Percentiles rank a stretch among this genome's conserved stretches.
These are phyloP conservation scores for Backusella tarrabulga DNA, from an alignment of 192 early-diverging fungal genomes.

Conservation along the genomic window DNA sequence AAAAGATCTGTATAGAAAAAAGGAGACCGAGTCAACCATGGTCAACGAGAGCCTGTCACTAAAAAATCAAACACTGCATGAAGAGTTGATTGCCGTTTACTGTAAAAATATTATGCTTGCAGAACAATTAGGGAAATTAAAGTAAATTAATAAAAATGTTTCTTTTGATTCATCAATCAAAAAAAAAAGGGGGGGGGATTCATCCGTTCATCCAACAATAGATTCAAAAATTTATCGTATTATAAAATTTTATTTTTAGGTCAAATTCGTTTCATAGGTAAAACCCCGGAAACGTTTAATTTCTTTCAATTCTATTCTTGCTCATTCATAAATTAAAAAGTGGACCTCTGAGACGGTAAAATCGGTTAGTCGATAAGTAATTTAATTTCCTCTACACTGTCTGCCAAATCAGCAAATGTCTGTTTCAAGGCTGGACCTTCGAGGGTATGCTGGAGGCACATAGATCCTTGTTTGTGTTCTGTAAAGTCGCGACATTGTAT, in stretches of 20 bases:
- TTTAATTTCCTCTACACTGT: not conserved
- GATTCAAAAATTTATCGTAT: too few species aligned
- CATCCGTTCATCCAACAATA: not conserved
- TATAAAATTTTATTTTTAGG: not conserved
- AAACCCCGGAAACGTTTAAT: not conserved
- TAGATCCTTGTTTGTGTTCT: slow-evolving; percentile 56
- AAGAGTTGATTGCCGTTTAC: not conserved
- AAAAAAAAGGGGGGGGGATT: not conserved
- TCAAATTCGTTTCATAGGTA: not conserved
- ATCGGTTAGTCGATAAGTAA: not conserved
- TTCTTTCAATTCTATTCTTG: not conserved
- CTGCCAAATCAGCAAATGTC: not conserved
- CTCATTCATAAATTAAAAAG: not conserved
- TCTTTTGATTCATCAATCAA: not conserved
- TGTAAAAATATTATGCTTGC: not conserved
- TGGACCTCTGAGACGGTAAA: not conserved
- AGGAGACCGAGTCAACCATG: not conserved
- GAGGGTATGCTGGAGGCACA: slow-evolving; percentile 47
- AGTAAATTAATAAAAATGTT: not conserved
- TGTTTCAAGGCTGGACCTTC: slow-evolving; percentile 30
- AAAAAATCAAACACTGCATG: slow-evolving; percentile 1
- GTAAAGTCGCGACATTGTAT: slow-evolving; percentile 63
- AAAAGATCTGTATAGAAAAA: not conserved
- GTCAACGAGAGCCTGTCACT: not conserved
- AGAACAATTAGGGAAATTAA: slow-evolving; percentile 1